Conservation (phyloP, 2,329 filamentous ascomycete genomes). For the Fusarium anguioides region DNA sequence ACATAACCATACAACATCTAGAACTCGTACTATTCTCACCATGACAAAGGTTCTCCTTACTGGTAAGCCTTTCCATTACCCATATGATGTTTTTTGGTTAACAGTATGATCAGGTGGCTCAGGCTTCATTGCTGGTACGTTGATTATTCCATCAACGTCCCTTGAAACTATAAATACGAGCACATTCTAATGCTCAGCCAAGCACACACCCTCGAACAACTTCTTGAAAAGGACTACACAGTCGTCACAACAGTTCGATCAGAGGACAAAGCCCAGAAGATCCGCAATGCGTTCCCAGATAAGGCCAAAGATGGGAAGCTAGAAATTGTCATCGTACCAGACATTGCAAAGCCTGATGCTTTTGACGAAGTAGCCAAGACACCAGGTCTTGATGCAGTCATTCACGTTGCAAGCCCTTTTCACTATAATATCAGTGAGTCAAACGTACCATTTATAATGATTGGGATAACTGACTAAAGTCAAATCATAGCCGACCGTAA, state of each 20-base stretch:
- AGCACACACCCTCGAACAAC: slow-evolving; percentile 67
- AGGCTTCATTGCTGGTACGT: slow-evolving; percentile 51
- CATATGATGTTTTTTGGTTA: background rate
- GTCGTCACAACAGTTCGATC: slow-evolving; percentile 68
- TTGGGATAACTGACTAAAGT: background rate
- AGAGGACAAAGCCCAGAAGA: slow-evolving; percentile 63
- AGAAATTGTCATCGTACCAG: slow-evolving; percentile 72
- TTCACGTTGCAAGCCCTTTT: slow-evolving; percentile 71
- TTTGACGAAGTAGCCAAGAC: slow-evolving; percentile 73
- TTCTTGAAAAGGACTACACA: slow-evolving; percentile 61
- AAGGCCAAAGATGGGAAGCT: slow-evolving; percentile 58
- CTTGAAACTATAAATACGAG: too few species aligned
- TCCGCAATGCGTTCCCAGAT: slow-evolving; percentile 58
- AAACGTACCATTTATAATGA: background rate
- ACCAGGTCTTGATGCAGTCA: slow-evolving; percentile 64
- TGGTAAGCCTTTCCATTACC: slow-evolving; percentile 29
- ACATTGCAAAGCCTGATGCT: slow-evolving; percentile 78
- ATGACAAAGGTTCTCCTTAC: slow-evolving; percentile 50
- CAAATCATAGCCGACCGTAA: slow-evolving; percentile 55
- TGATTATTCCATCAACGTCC: background rate
- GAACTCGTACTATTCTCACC: background rate
- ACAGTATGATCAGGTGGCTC: slow-evolving; percentile 47
- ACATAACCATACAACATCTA: background rate
- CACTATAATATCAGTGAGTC: slow-evolving; percentile 61
- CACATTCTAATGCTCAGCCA: background rate